Percentiles rank a stretch among this genome's conserved stretches.
Evolutionary conservation across 176 grass and related monocot genomes (phyloP).

Genomic region (Aegilops speltoides): DNA sequence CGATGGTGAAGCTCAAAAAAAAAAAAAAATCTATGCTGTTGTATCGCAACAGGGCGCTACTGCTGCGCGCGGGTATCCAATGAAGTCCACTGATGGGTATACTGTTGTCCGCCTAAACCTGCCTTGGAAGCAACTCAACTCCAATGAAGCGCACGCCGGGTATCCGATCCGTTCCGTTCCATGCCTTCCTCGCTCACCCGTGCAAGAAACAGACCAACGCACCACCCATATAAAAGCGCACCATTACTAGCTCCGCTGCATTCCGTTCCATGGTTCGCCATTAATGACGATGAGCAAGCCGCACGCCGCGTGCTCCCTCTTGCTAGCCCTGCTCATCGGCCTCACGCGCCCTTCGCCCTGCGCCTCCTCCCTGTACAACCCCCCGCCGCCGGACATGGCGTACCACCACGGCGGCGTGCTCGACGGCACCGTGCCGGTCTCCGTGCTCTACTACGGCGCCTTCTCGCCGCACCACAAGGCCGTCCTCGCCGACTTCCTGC

Average conservation of each 20-base stretch:
- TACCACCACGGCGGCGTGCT: constrained; percentile 73
- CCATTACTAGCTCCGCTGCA: neutral
- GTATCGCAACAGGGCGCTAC: too few relatives aligned
- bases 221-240: neutral
- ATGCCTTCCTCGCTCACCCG: neutral
- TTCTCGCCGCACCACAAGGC: constrained; percentile 73
- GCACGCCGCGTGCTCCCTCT: neutral
- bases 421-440: constrained; percentile 63
- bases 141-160: constrained; percentile 11
- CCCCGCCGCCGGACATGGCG: constrained; percentile 46
- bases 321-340: constrained; percentile 24
- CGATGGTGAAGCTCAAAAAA: too few relatives aligned
- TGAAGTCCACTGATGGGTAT: too few relatives aligned
- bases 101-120: neutral
- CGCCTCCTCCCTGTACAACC: constrained; percentile 51
- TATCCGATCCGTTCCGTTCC: constrained; percentile 13
- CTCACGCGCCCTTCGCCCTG: constrained; percentile 16
- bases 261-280: neutral
- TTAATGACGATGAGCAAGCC: neutral
- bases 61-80: too few relatives aligned
- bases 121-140: constrained; percentile 37
- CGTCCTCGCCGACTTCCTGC: constrained; percentile 68
- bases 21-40: too few relatives aligned
- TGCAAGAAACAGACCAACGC: constrained; percentile 14
- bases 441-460: constrained; percentile 82